Evolutionary conservation across 2,329 filamentous ascomycete species (phyloP), one percentile per base, ranked within the genome.

Genomic region (Aspergillus viridinutans): DNA sequence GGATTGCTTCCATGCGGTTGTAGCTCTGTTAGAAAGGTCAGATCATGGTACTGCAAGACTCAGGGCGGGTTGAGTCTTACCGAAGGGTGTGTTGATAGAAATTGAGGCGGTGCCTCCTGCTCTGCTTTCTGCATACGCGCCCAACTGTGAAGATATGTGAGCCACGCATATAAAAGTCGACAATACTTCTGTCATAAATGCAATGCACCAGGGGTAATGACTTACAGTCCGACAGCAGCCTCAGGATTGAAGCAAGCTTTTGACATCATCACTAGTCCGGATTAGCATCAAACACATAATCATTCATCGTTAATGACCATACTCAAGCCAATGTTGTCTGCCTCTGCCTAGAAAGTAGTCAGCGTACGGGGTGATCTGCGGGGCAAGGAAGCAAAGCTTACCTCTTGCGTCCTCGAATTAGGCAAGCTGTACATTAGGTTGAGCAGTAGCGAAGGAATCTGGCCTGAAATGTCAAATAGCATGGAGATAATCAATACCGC

Each of bases 51-150:
- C 14, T 38, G 20, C 32, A 12, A 40, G 6, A 4, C 21, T 21
- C n/a, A 5, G 0, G 7, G 4, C 4, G 10, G 14, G 3, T 3
- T 2, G 1, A 6, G 21, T 52, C 71, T 57, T 67, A 76, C 74
- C 49, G 80, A 80, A 26, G 85, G 85, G 73, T 87, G 85, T 4
- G 85, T 86, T 20, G 78, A 82, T 58, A 87, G 67, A 57, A 86
- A 81, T 63, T 85, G 78, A 17, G 83, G 84, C 7, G 80, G 78
- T 4, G 74, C 67, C 4, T 60, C 62, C 58, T 79, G 70, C 52
- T 80, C 78, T 12, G 65, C 61, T 60, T 77, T 70, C 55, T 83
- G 78, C 79, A 84, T 83, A 32, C 80, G 70, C 25, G 70, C 65
- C 81, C 81, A 83, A 23, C 74, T 77, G 54, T 7, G 14, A 38